phyloP scores from a whole-genome alignment of 2,329 filamentous ascomycete genomes.

The Arthrobotrys conoides region DNA sequence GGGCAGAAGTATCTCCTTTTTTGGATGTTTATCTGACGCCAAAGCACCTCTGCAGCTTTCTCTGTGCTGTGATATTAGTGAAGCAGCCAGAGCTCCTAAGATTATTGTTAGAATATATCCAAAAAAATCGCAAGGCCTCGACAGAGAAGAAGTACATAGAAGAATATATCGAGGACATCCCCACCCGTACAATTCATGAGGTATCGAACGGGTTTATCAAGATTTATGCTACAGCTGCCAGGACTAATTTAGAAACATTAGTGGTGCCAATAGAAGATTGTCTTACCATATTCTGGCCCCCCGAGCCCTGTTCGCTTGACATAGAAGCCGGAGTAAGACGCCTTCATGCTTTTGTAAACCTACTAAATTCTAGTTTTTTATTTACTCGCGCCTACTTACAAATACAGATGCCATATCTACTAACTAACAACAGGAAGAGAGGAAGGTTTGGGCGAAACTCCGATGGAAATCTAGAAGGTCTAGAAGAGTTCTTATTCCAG shows the following conservation, averaged over 20 bases:
- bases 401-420: not conserved
- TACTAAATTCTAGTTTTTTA: not conserved
- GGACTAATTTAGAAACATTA: not conserved
- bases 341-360: not conserved
- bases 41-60: slow-evolving; percentile 10
- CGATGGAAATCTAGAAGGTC: not conserved
- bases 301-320: too few species aligned
- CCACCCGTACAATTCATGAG: too few species aligned
- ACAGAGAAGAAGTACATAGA: not conserved
- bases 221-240: slow-evolving; percentile 9
- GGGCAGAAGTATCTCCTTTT: not conserved
- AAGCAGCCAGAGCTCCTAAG: not conserved
- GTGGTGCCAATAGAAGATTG: not conserved
- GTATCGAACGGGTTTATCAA: not conserved
- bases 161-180: not conserved
- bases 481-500: too few species aligned
- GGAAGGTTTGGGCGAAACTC: not conserved
- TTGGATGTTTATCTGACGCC: slow-evolving; percentile 7
- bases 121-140: not conserved
- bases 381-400: not conserved
- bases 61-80: not conserved
- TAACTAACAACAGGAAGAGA: not conserved
- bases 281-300: not conserved
- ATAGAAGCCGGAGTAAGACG: not conserved
- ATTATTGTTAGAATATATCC: slow-evolving; percentile 11